These are phyloP conservation scores for Tricholoma flavovirens DNA, from an alignment of 768 basidiomycete species.

Conservation along the genomic window DNA sequence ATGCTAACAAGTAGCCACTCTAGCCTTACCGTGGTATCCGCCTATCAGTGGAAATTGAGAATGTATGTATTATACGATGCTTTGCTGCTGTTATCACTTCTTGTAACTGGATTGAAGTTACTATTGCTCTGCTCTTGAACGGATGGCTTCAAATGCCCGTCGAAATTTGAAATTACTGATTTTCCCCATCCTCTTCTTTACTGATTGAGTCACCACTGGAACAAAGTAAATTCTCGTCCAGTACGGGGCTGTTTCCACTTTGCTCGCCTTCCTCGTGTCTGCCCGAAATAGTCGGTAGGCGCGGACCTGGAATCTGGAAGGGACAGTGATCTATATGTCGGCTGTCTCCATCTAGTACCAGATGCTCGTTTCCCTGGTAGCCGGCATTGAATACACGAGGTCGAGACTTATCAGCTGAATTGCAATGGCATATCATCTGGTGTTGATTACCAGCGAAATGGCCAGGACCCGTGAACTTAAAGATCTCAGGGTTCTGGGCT, in stretches of 20 bases:
- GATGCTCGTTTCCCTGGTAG: background rate
- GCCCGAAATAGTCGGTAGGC: background rate
- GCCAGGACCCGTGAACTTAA: slow-evolving; percentile 2
- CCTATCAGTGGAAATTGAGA: background rate
- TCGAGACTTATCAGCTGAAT: background rate
- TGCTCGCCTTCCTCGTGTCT: background rate
- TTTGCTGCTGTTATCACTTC: background rate
- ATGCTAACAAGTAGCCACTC: background rate
- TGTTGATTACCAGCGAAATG: slow-evolving; percentile 2
- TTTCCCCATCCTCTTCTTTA: too few species aligned
- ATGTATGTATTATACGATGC: background rate
- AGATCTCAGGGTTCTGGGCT: background rate
- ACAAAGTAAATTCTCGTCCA: too few species aligned
- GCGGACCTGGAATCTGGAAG: background rate
- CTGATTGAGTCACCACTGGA: too few species aligned
- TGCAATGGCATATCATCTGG: slow-evolving; percentile 1
- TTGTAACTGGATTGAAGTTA: background rate
- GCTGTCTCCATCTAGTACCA: background rate
- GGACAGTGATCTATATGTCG: background rate
- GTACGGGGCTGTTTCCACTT: background rate
- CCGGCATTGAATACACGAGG: background rate
- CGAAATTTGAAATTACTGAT: too few species aligned
- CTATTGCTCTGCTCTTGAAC: background rate
- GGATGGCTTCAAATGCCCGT: too few species aligned
- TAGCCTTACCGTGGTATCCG: background rate